Evolutionary conservation across 2,329 filamentous ascomycete species (phyloP).

Genomic region (Colletotrichum orbiculare): DNA sequence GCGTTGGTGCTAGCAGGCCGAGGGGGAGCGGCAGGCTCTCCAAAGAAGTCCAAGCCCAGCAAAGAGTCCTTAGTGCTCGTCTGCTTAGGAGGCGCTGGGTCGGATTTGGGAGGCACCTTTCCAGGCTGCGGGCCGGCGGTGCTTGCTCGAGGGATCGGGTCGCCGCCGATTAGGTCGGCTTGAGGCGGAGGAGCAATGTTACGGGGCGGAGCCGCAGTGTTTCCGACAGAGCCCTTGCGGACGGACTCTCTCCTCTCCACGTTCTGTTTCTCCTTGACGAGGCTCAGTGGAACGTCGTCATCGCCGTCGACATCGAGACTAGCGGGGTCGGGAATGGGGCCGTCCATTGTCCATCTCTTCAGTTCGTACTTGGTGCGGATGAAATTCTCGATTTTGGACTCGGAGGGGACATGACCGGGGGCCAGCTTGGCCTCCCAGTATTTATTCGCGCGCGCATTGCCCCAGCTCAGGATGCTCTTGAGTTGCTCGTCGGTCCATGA

Average conservation of each 20-base stretch:
- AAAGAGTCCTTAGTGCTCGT: constrained; percentile 88
- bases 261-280: constrained; percentile 74
- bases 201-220: constrained; percentile 49
- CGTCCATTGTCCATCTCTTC: constrained; percentile 99
- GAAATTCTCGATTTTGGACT: constrained; percentile 99
- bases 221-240: constrained; percentile 68
- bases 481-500: constrained; percentile 99
- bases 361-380: constrained; percentile 99
- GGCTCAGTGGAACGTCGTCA: constrained; percentile 77
- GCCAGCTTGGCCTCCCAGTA: constrained; percentile 98
- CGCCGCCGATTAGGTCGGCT: constrained; percentile 86
- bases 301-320: constrained; percentile 86
- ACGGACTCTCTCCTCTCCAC: constrained; percentile 69
- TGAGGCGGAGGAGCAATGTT: constrained; percentile 53
- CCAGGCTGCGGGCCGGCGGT: constrained; percentile 75
- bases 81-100: constrained; percentile 74
- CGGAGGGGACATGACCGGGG: constrained; percentile 89
- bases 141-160: constrained; percentile 75
- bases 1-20: constrained; percentile 85
- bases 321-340: constrained; percentile 90
- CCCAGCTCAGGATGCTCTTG: constrained; percentile 93
- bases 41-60: constrained; percentile 92
- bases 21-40: constrained; percentile 76
- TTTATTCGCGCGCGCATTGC: constrained; percentile 95
- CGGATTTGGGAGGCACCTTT: constrained; percentile 69